These are phyloP conservation scores for Adansonia digitata DNA, from an alignment of 345 rosid species.

Conservation along the genomic window DNA sequence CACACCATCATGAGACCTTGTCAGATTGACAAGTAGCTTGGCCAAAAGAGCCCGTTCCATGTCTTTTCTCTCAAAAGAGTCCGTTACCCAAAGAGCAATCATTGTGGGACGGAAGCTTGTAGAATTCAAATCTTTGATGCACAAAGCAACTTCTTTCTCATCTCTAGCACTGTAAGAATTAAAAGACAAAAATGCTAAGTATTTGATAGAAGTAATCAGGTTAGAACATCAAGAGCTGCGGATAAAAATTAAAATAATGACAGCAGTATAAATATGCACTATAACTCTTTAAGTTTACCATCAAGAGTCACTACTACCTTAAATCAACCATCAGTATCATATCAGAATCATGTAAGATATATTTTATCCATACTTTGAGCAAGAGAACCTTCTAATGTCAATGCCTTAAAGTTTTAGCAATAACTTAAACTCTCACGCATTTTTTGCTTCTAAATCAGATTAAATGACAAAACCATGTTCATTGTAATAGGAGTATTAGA, in stretches of 20 bases:
- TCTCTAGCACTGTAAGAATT: slow-evolving; percentile 70
- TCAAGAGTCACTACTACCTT: not conserved
- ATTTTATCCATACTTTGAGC: not conserved
- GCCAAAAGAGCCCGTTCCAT: slow-evolving; percentile 79
- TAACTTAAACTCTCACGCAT: not conserved
- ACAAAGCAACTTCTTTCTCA: slow-evolving; percentile 71
- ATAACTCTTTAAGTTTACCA: not conserved
- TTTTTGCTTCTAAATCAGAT: not conserved
- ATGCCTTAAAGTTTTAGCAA: not conserved
- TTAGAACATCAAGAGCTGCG: not conserved
- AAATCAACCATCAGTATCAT: not conserved
- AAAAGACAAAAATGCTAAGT: not conserved
- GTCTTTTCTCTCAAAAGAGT: slow-evolving; percentile 95
- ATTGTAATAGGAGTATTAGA: not conserved
- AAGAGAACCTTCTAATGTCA: not conserved
- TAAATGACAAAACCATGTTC: not conserved
- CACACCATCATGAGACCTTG: slow-evolving; percentile 41
- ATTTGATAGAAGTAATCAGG: not conserved
- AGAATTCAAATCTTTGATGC: slow-evolving; percentile 82
- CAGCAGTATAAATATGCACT: not conserved
- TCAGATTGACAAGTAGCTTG: slow-evolving; percentile 65
- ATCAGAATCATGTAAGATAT: not conserved
- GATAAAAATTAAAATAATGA: not conserved
- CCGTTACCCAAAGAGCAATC: slow-evolving; percentile 87
- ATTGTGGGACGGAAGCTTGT: slow-evolving; percentile 78